Base-by-base conservation (phyloP, 2,329 filamentous ascomycete genomes). In the Cordyceps militaris region DNA sequence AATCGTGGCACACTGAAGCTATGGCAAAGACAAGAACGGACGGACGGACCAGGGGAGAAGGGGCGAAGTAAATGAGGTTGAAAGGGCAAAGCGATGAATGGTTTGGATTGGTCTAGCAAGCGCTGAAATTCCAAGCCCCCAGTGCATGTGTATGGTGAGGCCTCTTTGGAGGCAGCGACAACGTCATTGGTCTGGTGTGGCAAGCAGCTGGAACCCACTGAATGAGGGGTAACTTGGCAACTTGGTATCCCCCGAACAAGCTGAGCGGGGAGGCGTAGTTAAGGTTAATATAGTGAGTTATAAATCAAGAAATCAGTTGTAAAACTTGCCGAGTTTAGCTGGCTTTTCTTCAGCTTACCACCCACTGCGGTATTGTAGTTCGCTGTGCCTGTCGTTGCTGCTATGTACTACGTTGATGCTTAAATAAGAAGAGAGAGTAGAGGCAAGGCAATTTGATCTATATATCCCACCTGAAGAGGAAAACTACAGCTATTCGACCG, bases 161-260 rank as follows among this genome's bases (percentile, higher is more conserved):
- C 51, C 51, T 54, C 51, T 46, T 54, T 44, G 9, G 14, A 46
- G 19, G 13, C 26, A 36, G 19, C 30, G 19, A 21, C 40, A 54
- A 54, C 51, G 51, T 54, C 51, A 54, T 54, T 54, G 26, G 36
- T 30, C 24, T 42, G 36, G 47, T 36, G 28, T 50, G 47, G n/a
- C 32, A 11, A 43, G 28, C 46, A 4, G 26, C 16, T 10, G 21
- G n/a, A 42, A 40, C 14, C 40, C 40, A 36, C 40, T 26, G 42
- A 46, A 54, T 34, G 51, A 54, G 51, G 51, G 51, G 51, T 54
- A 28, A 32, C n/a, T 38, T 38, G n/a, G n/a, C n/a, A n/a, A n/a
- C n/a, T n/a, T n/a, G n/a, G n/a, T n/a, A 38, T 5, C 34, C 34
- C 14, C 34, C 14, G 7, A 36, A 38, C 14, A 38, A 16, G 11